These are phyloP conservation scores for Trichoderma erinaceum DNA, from an alignment of 495 filamentous ascomycete species.

Conservation along the genomic window DNA sequence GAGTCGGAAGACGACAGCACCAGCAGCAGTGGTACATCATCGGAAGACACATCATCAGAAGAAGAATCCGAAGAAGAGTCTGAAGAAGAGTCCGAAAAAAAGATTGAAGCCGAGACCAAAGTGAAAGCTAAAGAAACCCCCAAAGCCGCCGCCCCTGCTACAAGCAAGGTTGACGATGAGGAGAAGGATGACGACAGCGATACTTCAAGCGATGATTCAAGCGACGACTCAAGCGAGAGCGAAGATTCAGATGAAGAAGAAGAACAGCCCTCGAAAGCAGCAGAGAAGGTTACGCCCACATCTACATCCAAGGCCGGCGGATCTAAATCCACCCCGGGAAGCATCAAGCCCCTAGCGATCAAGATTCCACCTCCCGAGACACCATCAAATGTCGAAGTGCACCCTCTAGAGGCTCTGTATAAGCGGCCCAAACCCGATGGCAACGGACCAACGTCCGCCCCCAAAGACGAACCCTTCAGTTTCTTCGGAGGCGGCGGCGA, in stretches of 20 bases:
- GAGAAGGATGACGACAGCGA: background rate
- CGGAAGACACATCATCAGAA: conserved; percentile 15
- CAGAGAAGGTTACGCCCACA: conserved; percentile 15
- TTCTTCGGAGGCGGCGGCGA: conserved; percentile 44
- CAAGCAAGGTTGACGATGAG: conserved; percentile 2
- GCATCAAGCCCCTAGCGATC: conserved; percentile 35
- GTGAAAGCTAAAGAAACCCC: conserved; percentile 6
- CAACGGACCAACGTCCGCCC: conserved; percentile 18
- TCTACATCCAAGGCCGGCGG: conserved; percentile 17
- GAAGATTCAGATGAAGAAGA: background rate
- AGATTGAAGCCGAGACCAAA: background rate
- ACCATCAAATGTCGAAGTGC: conserved; percentile 51
- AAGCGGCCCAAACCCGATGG: conserved; percentile 54
- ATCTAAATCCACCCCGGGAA: background rate
- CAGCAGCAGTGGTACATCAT: conserved; percentile 30
- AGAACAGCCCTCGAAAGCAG: conserved; percentile 3
- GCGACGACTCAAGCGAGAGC: conserved; percentile 18
- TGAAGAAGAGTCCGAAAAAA: conserved; percentile 23
- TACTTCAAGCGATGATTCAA: background rate
- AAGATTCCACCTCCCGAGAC: conserved; percentile 36
- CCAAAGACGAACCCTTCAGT: conserved; percentile 34
- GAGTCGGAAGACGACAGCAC: conserved; percentile 24
- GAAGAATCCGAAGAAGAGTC: conserved; percentile 19
- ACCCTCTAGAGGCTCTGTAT: conserved; percentile 85
- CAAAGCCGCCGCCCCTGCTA: conserved; percentile 16